Evolutionary conservation across 176 grass and related monocot species (phyloP).

Genomic region (Dendrocalamus sinicus): DNA sequence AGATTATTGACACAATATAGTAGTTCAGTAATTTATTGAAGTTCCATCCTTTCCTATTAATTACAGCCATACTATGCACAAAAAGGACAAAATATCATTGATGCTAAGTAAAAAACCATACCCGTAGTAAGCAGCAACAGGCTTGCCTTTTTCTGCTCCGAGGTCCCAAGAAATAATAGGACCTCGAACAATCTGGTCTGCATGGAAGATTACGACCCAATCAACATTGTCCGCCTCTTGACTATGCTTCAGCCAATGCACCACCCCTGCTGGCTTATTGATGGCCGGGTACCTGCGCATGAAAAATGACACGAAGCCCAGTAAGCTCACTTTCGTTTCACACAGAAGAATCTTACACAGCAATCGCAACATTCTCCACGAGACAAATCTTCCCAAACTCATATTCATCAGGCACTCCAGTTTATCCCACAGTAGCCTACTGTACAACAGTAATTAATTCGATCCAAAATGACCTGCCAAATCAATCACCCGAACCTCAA

Average conservation of each 20-base stretch:
- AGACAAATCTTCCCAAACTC: not conserved
- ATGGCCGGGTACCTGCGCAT: conserved; percentile 86
- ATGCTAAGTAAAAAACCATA: conserved; percentile 44
- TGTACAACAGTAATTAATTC: not conserved
- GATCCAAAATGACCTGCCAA: not conserved
- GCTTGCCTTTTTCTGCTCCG: conserved; percentile 87
- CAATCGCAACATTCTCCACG: not conserved
- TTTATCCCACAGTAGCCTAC: not conserved
- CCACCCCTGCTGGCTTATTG: conserved; percentile 90
- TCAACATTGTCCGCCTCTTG: conserved; percentile 83
- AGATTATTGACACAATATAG: not conserved
- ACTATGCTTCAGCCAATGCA: conserved; percentile 93
- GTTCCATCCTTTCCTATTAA: not conserved
- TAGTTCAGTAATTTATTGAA: not conserved
- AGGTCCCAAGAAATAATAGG: conserved; percentile 93
- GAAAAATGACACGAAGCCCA: conserved; percentile 15
- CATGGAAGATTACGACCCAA: conserved; percentile 93
- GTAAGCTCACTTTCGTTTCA: conserved; percentile 15
- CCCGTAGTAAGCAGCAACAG: conserved; percentile 93
- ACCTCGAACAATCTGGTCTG: conserved; percentile 89
- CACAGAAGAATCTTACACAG: conserved; percentile 12
- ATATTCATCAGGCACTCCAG: not conserved
- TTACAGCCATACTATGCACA: not conserved
- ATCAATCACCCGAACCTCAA: not conserved
- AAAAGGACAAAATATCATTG: not conserved